Evolutionary conservation across 2,329 filamentous ascomycete genomes (phyloP).

Genomic region (Colletotrichum viniferum): DNA sequence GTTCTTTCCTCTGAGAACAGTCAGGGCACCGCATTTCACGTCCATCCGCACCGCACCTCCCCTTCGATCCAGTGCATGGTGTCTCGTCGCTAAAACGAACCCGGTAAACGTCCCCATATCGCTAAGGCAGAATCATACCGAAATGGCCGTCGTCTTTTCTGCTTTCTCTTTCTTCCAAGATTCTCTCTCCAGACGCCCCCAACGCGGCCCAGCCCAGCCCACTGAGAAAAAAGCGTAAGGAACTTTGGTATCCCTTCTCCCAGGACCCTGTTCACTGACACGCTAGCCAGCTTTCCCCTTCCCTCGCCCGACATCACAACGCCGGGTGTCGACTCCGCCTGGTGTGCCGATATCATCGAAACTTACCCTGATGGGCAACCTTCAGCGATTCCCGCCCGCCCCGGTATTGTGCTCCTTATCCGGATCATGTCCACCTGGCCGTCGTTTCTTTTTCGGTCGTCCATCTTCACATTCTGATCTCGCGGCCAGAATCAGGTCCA

Average conservation of each 20-base stretch:
- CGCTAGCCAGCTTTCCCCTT: not conserved
- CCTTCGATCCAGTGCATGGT: not conserved
- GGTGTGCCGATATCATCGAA: not conserved
- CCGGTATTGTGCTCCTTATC: not conserved
- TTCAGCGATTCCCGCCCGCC: not conserved
- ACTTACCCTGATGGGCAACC: not conserved
- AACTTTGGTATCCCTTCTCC: not conserved
- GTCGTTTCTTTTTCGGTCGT: not conserved
- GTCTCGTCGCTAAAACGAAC: not conserved
- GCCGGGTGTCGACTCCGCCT: not conserved
- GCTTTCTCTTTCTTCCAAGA: not conserved
- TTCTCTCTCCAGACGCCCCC: not conserved
- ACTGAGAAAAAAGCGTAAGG: not conserved
- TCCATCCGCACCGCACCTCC: not conserved
- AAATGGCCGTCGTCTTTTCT: not conserved
- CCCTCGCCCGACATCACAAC: not conserved
- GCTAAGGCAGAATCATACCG: not conserved
- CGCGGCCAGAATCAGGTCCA: not conserved
- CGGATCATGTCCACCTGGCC: not conserved
- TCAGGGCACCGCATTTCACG: not conserved
- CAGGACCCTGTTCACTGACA: not conserved
- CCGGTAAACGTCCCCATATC: not conserved
- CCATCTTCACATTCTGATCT: not conserved
- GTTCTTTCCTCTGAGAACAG: conserved; percentile 5
- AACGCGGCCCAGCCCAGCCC: not conserved